Evolutionary conservation across 148 eudicot genomes (phyloP).

Genomic region (Rhododendron mucronatum): DNA sequence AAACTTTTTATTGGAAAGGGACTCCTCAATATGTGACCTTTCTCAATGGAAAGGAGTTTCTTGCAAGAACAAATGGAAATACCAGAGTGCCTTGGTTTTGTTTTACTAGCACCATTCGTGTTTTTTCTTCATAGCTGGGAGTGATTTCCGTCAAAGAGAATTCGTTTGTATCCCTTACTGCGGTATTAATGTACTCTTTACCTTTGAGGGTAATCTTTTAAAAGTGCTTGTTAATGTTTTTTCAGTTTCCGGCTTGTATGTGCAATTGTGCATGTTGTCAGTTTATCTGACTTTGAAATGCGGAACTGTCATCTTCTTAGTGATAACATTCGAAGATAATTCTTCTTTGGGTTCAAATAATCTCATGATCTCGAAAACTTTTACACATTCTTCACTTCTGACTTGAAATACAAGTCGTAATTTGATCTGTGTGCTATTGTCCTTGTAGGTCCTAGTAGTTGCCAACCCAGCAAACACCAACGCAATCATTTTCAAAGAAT

Average conservation of each 20-base stretch:
- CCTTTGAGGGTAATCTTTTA: not conserved
- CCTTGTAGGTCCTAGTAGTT: conserved; percentile 60
- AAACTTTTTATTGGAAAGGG: not conserved
- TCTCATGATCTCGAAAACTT: not conserved
- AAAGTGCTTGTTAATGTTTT: not conserved
- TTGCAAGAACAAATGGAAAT: not conserved
- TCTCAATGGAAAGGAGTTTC: not conserved
- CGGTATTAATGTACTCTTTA: not conserved
- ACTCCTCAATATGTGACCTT: not conserved
- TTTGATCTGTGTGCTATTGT: not conserved
- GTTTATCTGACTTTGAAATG: not conserved
- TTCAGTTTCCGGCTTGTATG: not conserved
- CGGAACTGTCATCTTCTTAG: not conserved
- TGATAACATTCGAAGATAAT: not conserved
- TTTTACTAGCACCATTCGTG: not conserved
- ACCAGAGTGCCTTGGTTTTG: not conserved
- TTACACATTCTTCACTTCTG: not conserved
- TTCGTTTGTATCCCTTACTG: too few relatives aligned
- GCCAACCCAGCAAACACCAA: conserved; percentile 84
- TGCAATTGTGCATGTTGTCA: not conserved
- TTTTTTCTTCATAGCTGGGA: not conserved
- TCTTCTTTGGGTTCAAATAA: not conserved
- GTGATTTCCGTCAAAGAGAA: not conserved
- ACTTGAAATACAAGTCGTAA: not conserved
- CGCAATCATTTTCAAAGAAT: conserved; percentile 69